phyloP scores from a whole-genome alignment of 768 basidiomycete species.

The Suillus subaureus region DNA sequence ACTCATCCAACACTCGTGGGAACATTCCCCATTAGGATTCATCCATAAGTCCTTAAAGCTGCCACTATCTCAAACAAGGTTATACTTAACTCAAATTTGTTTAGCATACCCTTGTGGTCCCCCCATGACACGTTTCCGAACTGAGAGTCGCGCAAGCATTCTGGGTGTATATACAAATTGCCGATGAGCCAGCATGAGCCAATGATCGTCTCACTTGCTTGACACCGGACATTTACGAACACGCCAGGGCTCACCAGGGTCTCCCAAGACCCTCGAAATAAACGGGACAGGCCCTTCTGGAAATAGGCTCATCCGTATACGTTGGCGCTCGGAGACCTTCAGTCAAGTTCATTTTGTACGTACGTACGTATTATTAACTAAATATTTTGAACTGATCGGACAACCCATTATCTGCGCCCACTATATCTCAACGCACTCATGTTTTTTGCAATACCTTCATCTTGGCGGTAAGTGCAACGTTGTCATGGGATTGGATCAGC shows the following conservation, averaged over 20 bases:
- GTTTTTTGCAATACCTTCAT: conserved; percentile 5
- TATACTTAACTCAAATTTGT: conserved; percentile 2
- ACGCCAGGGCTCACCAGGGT: neutral
- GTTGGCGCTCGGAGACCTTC: neutral
- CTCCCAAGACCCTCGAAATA: neutral
- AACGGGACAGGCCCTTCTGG: neutral
- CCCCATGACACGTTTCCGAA: neutral
- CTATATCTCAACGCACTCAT: neutral
- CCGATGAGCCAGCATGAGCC: neutral
- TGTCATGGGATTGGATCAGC: conserved; percentile 13
- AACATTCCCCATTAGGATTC: conserved; percentile 15
- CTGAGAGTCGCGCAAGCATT: neutral
- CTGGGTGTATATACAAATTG: neutral
- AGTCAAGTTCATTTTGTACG: neutral
- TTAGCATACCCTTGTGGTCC: neutral
- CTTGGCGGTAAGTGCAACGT: conserved; percentile 17
- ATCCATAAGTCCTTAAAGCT: neutral
- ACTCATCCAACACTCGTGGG: conserved; percentile 23
- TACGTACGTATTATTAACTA: neutral
- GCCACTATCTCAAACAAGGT: conserved; percentile 2
- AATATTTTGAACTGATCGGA: neutral
- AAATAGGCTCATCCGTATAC: neutral
- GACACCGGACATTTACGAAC: conserved; percentile 1
- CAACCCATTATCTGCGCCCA: neutral
- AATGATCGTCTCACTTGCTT: neutral